phyloP scores from a whole-genome alignment of 2,329 filamentous ascomycete species.

The Aspergillus versicolor region DNA sequence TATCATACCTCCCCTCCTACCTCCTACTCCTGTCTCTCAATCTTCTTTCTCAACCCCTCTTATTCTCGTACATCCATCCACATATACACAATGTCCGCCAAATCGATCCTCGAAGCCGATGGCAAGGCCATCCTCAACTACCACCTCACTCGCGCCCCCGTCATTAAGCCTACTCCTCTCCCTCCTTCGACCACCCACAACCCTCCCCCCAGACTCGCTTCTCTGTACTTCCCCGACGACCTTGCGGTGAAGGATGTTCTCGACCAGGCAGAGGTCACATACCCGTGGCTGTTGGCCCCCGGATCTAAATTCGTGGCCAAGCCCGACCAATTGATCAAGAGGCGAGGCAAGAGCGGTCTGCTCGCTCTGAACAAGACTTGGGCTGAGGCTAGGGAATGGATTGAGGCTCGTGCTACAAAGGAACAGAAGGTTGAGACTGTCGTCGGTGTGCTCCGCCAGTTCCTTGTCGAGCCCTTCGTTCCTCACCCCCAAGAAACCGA shows the following conservation, averaged over 20 bases:
- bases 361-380: constrained; percentile 96
- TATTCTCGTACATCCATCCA: constrained; percentile 20
- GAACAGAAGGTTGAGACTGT: constrained; percentile 89
- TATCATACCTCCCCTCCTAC: constrained; percentile 8
- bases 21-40: constrained; percentile 15
- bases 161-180: constrained; percentile 97
- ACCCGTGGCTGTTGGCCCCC: constrained; percentile 85
- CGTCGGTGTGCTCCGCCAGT: constrained; percentile 84
- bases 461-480: constrained; percentile 97
- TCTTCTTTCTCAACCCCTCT: constrained; percentile 2
- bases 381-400: constrained; percentile 90
- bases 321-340: constrained; percentile 99
- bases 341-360: constrained; percentile 97
- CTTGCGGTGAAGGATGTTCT: constrained; percentile 79
- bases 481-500: constrained; percentile 93
- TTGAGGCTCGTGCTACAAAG: constrained; percentile 89
- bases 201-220: constrained; percentile 83
- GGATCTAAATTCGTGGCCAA: constrained; percentile 96
- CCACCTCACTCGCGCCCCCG: constrained; percentile 94
- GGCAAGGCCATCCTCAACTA: constrained; percentile 99
- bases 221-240: constrained; percentile 89
- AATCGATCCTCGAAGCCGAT: constrained; percentile 97
- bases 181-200: constrained; percentile 84
- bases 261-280: constrained; percentile 92
- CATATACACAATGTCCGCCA: constrained; percentile 72